phyloP scores from a whole-genome alignment of 1,284 basidiomycete genomes.

The Rhodotorula sp. region DNA sequence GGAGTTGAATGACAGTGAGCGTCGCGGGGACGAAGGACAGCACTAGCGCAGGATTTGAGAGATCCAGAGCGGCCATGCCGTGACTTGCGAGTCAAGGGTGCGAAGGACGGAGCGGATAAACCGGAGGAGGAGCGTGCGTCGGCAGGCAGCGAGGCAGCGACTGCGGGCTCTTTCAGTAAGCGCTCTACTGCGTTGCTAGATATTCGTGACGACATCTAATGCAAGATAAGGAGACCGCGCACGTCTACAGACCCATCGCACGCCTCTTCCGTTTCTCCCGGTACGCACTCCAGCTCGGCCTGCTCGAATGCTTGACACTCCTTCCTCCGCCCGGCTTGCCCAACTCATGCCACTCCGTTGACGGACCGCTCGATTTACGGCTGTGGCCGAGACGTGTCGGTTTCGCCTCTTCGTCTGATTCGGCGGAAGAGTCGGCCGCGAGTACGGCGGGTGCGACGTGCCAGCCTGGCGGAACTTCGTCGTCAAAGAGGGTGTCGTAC shows the following conservation, averaged over 20 bases:
- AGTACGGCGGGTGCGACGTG: conserved; percentile 8
- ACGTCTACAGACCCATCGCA: not conserved
- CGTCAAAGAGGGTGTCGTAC: conserved; percentile 6
- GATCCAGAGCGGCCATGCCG: conserved; percentile 20
- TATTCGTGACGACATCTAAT: not conserved
- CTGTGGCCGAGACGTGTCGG: not conserved
- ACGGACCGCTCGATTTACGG: not conserved
- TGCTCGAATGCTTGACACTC: not conserved
- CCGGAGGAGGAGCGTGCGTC: not conserved
- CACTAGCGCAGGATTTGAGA: conserved; percentile 15
- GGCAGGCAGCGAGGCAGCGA: not conserved
- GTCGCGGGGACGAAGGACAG: conserved; percentile 17
- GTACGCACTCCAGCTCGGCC: not conserved
- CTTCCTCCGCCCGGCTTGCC: conserved; percentile 1
- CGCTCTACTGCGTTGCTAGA: too few relatives aligned
- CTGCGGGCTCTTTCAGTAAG: too few relatives aligned
- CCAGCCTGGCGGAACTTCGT: conserved; percentile 29
- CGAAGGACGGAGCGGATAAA: not conserved
- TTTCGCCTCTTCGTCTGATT: conserved; percentile 6
- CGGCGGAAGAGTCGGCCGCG: conserved; percentile 26
- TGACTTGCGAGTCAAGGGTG: not conserved
- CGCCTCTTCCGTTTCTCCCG: not conserved
- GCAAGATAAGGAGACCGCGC: too few relatives aligned
- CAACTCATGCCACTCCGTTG: conserved; percentile 14
- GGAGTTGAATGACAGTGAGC: conserved; percentile 22